Percentiles rank a stretch among this genome's conserved stretches.
Evolutionary conservation across 2,329 filamentous ascomycete species (phyloP).

Genomic region (Botryotinia convoluta): DNA sequence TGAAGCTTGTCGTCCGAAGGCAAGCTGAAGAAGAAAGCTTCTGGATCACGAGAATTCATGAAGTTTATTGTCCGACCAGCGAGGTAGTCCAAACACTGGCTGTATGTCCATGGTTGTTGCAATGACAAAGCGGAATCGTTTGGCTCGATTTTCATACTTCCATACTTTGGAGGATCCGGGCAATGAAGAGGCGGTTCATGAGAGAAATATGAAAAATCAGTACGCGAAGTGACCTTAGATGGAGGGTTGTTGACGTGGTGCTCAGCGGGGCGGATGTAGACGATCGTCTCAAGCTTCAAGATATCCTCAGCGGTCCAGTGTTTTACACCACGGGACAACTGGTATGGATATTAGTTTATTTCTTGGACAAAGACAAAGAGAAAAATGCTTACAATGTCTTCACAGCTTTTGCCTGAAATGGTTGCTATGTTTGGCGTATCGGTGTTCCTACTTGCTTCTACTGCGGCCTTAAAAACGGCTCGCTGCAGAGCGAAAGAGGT

Average conservation of each 20-base stretch:
- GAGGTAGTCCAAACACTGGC: background rate
- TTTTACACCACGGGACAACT: background rate
- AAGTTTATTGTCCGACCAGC: background rate
- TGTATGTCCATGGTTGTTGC: background rate
- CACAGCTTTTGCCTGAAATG: background rate
- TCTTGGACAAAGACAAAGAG: background rate
- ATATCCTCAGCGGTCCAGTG: background rate
- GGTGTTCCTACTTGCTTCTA: background rate
- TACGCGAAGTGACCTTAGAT: background rate
- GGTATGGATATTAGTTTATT: background rate
- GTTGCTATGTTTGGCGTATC: background rate
- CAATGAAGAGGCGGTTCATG: background rate
- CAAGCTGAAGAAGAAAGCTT: background rate
- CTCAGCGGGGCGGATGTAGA: background rate
- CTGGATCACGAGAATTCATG: background rate
- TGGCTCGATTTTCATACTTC: background rate
- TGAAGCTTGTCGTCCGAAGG: background rate
- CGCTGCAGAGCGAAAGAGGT: background rate
- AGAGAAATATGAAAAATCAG: background rate
- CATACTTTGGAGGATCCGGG: background rate
- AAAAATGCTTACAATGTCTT: background rate
- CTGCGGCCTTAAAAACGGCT: background rate
- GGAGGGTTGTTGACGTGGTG: background rate
- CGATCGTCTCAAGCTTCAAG: background rate
- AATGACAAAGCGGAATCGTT: background rate